A percentile compares a stretch with the other conserved stretches of the same genome.
Evolutionary conservation across 805 yeast species (phyloP).

Genomic region (Saccharomycopsis sp.): DNA sequence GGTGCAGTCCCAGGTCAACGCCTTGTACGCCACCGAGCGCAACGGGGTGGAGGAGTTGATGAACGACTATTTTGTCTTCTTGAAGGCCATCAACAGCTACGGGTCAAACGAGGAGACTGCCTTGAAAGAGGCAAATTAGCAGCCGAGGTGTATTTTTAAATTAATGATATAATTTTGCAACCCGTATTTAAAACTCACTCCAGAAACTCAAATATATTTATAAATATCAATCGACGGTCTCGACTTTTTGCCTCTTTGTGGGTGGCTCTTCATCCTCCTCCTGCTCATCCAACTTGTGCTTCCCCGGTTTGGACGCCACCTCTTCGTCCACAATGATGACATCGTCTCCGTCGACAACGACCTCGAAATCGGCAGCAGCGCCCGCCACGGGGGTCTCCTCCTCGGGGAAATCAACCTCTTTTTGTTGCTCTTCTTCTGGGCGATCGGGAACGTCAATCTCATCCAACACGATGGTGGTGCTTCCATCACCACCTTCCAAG

Average conservation of each 20-base stretch:
- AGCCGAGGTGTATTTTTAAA: too few species aligned
- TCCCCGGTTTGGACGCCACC: neutral
- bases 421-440: neutral
- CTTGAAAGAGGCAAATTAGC: neutral
- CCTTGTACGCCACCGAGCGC: slow-evolving; percentile 45
- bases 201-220: too few species aligned
- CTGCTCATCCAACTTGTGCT: neutral
- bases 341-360: neutral
- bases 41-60: slow-evolving; percentile 51
- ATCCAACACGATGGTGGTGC: neutral
- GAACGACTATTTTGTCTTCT: slow-evolving; percentile 41
- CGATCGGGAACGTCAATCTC: slow-evolving; percentile 13
- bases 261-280: neutral
- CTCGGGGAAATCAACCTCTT: neutral
- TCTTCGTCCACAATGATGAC: slow-evolving; percentile 1
- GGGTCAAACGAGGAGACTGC: neutral
- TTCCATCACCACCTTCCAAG: neutral
- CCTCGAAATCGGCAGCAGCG: neutral
- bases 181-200: too few species aligned
- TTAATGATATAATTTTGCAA: too few species aligned
- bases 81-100: slow-evolving; percentile 22
- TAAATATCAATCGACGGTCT: too few species aligned
- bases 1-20: slow-evolving; percentile 62
- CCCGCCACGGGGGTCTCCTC: too few species aligned
- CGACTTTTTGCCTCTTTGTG: slow-evolving; percentile 9